Evolutionary conservation across 148 eudicot genomes (phyloP).

Genomic region (Rhododendron henanense): DNA sequence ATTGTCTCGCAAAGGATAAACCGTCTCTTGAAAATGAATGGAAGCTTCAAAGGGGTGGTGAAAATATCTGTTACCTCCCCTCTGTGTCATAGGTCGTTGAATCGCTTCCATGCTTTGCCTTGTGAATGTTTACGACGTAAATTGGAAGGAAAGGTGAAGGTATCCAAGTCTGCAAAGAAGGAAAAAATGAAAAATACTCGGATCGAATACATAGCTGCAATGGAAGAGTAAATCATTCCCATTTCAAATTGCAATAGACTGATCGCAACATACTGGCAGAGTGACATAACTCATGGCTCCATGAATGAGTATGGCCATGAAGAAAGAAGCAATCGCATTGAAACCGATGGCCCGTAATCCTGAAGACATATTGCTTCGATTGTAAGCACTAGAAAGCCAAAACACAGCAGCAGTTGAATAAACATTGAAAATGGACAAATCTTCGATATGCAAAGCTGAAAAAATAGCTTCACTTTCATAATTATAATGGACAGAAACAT

Average conservation of each 20-base stretch:
- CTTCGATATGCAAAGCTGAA: background rate
- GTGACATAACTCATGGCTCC: slow-evolving; percentile 49
- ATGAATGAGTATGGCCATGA: slow-evolving; percentile 33
- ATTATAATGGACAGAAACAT: background rate
- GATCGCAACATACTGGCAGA: slow-evolving; percentile 31
- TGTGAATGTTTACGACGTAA: slow-evolving; percentile 58
- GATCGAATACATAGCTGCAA: background rate
- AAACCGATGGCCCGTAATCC: slow-evolving; percentile 51
- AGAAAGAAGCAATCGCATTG: slow-evolving; percentile 34
- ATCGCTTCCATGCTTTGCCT: slow-evolving; percentile 74
- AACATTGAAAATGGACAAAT: background rate
- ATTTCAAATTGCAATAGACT: background rate
- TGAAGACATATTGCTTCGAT: background rate
- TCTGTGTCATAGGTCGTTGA: slow-evolving; percentile 60
- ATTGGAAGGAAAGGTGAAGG: slow-evolving; percentile 67
- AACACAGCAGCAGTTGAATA: background rate
- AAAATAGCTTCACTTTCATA: background rate
- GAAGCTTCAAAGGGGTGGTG: background rate
- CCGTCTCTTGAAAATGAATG: background rate
- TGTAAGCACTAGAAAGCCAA: background rate
- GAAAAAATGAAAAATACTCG: background rate
- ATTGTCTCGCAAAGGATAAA: background rate
- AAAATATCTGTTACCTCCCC: slow-evolving; percentile 46
- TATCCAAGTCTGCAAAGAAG: slow-evolving; percentile 52
- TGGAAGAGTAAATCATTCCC: background rate